Base-by-base conservation (phyloP, 2,329 filamentous ascomycete genomes). In the Colletotrichum costaricense region DNA sequence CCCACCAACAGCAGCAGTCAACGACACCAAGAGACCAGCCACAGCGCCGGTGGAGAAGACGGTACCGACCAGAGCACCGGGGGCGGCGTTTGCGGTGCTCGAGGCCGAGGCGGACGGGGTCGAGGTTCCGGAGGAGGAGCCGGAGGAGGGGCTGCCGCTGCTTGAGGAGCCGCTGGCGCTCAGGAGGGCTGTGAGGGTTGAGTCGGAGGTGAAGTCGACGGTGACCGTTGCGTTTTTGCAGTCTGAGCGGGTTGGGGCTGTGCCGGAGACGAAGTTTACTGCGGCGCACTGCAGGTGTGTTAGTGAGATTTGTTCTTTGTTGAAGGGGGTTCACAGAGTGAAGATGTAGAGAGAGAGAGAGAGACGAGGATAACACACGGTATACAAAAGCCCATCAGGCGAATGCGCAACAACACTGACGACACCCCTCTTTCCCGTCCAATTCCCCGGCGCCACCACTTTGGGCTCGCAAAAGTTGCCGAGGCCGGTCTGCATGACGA, bases 341-440 rank as follows among this genome's bases (percentile, higher is more conserved):
- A 26, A 26, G 26, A 26, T 26, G 26, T 26, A 26, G 26, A 26
- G 26, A 26, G 26, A 26, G 26, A 26, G 26, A 26, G 26, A 26
- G 26, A 38, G 35, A 59, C 28, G 28, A 38, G 19, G 2, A 24
- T 1, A 26, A 76, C 83, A 66, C 80, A 91, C 89, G 84, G 90
- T 87, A 78, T 86, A 92, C 6, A 91, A 80, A 19, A 88, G 74
- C 3, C 90, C 90, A 73, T 92, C 90, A 0, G 85, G 81, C 0
- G 86, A 89, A 24, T 87, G 82, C 26, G 84, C 85, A 0, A 88
- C 86, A 35, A 92, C 80, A 56, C 86, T 81, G 5, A 92, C 77
- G 19, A 91, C 81, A 22, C 89, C 90, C 80, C 87, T 87, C 78
- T 88, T 83, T 49, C 90, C 90, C 2, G 83, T 85, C 77, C 84